phyloP scores from a whole-genome alignment of 2,329 filamentous ascomycete species.

The Botryotinia convoluta region DNA sequence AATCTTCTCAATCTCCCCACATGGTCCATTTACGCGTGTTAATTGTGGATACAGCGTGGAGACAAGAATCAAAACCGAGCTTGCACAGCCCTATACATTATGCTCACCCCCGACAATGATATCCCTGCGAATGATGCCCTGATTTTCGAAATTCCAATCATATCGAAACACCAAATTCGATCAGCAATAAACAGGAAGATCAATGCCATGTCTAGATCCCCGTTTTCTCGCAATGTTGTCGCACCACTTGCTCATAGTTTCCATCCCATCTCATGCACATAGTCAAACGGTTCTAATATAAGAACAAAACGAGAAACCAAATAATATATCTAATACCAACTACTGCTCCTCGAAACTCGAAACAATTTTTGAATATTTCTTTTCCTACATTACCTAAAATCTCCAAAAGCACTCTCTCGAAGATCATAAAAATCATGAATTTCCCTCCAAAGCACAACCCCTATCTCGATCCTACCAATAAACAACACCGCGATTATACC shows the following conservation, averaged over 20 bases:
- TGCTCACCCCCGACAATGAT: constrained; percentile 1
- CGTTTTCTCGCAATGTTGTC: constrained; percentile 1
- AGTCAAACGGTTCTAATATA: neutral
- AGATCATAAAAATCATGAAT: neutral
- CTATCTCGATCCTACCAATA: constrained; percentile 16
- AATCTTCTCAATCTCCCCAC: constrained; percentile 9
- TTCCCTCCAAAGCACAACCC: constrained; percentile 9
- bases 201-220: neutral
- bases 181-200: constrained; percentile 1
- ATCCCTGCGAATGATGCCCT: constrained; percentile 5
- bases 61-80: neutral
- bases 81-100: constrained; percentile 10
- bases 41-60: constrained; percentile 6
- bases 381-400: neutral
- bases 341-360: neutral
- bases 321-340: constrained; percentile 7
- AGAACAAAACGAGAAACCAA: neutral
- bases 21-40: constrained; percentile 6
- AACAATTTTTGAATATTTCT: neutral
- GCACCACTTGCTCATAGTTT: neutral
- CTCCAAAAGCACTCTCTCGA: neutral
- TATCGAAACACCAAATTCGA: neutral
- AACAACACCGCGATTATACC: constrained; percentile 8
- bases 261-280: neutral
- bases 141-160: neutral